phyloP scores from a whole-genome alignment of 208 protist genomes.

The Endotrypanum monterogeii region DNA sequence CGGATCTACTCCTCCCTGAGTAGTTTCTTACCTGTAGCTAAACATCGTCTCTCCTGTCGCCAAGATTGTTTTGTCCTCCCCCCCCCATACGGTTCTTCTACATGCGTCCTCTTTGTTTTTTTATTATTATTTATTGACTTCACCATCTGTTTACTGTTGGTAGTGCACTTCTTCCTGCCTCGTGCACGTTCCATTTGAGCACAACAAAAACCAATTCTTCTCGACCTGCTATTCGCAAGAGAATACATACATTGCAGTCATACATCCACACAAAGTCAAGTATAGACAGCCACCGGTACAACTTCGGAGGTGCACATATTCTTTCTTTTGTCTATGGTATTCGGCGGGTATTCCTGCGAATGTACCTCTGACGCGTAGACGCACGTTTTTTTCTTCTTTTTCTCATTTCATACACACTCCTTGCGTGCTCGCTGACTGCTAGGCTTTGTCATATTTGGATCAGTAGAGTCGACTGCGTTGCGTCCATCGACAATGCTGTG shows the following conservation, averaged over 20 bases:
- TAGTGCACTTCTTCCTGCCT: background rate
- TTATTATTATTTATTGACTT: background rate
- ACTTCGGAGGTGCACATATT: background rate
- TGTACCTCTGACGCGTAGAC: background rate
- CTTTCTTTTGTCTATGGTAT: background rate
- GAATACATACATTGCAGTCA: background rate
- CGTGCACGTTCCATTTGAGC: background rate
- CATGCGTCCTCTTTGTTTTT: too few species aligned
- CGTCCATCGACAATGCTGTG: slow-evolving; percentile 7
- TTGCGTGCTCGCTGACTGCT: background rate
- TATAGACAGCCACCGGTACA: background rate
- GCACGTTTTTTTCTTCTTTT: background rate
- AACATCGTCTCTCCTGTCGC: too few species aligned
- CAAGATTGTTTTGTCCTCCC: too few species aligned
- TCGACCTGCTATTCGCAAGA: background rate
- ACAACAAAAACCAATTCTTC: background rate
- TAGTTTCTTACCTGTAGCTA: too few species aligned
- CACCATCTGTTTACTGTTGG: background rate
- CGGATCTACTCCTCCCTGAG: too few species aligned
- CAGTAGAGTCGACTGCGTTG: background rate
- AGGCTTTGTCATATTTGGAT: too few species aligned
- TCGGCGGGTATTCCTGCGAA: background rate
- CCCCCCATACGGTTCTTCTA: too few species aligned
- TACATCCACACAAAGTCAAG: background rate
- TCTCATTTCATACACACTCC: too few species aligned